phyloP scores from a whole-genome alignment of 179 eudicot genomes.

The Actinidia polygama region DNA sequence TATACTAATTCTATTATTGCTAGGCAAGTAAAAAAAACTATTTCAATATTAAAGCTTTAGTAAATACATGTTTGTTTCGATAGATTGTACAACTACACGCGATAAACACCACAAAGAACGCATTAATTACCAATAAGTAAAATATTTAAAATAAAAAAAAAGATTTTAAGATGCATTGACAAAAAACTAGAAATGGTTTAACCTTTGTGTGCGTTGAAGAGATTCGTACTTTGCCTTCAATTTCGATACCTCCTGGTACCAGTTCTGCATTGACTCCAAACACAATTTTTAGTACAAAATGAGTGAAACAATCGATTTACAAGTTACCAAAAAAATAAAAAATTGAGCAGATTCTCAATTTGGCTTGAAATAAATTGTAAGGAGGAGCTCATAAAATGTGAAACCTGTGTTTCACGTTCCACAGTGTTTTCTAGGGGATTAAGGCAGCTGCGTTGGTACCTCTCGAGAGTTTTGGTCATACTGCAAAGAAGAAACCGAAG shows the following conservation, averaged over 20 bases:
- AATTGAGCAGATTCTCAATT: neutral
- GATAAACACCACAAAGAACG: too few relatives aligned
- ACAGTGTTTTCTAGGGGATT: slow-evolving; percentile 45
- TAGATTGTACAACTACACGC: too few relatives aligned
- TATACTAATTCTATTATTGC: too few relatives aligned
- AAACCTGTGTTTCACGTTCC: slow-evolving; percentile 74
- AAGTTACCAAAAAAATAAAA: too few relatives aligned
- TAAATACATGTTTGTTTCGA: too few relatives aligned
- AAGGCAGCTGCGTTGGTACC: slow-evolving; percentile 66
- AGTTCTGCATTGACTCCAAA: slow-evolving; percentile 35
- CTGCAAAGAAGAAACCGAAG: slow-evolving; percentile 31
- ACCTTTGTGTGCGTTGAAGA: slow-evolving; percentile 84
- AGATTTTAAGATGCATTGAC: too few relatives aligned
- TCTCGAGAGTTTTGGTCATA: slow-evolving; percentile 71
- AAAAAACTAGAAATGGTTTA: neutral
- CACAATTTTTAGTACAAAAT: neutral
- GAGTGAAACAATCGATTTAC: neutral
- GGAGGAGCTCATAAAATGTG: too few relatives aligned
- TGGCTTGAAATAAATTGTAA: neutral
- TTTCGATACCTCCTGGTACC: slow-evolving; percentile 65
- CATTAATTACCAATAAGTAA: neutral
- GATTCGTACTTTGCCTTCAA: slow-evolving; percentile 74
- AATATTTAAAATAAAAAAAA: too few relatives aligned
- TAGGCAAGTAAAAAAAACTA: too few relatives aligned
- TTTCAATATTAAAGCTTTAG: too few relatives aligned